Evolutionary conservation across 805 yeast species (phyloP).

Genomic region (Nakazawaea populi): DNA sequence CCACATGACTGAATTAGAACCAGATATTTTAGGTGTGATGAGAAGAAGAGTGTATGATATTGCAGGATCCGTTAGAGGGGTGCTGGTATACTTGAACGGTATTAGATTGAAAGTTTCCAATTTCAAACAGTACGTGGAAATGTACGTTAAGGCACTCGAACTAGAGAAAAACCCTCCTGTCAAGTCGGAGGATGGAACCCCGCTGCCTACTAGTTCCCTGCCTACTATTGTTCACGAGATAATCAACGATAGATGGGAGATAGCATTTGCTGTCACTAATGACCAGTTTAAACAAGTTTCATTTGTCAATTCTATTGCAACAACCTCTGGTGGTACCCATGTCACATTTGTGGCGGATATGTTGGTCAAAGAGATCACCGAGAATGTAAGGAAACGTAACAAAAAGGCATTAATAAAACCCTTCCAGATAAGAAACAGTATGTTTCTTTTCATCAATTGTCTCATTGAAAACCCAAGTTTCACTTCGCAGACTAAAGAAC

Average conservation of each 20-base stretch:
- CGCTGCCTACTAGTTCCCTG: slow-evolving; percentile 28
- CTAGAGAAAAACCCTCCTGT: slow-evolving; percentile 29
- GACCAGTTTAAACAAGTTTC: slow-evolving; percentile 95
- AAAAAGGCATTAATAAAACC: slow-evolving; percentile 72
- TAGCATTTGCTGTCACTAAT: slow-evolving; percentile 83
- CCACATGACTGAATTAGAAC: slow-evolving; percentile 79
- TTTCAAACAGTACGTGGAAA: slow-evolving; percentile 83
- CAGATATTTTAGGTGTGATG: slow-evolving; percentile 76
- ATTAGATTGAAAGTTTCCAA: slow-evolving; percentile 59
- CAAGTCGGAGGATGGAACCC: slow-evolving; percentile 13
- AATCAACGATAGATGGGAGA: slow-evolving; percentile 87
- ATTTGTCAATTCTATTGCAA: slow-evolving; percentile 95
- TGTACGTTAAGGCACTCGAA: slow-evolving; percentile 77
- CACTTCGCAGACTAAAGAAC: slow-evolving; percentile 96
- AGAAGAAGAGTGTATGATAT: slow-evolving; percentile 93
- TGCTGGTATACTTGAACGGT: slow-evolving; percentile 75
- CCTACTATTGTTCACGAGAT: slow-evolving; percentile 70
- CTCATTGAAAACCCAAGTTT: slow-evolving; percentile 94
- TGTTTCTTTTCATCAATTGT: slow-evolving; percentile 89
- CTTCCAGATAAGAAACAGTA: slow-evolving; percentile 81
- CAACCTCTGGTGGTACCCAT: slow-evolving; percentile 96
- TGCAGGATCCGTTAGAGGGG: slow-evolving; percentile 86
- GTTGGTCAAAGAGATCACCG: slow-evolving; percentile 71
- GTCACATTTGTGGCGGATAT: slow-evolving; percentile 83
- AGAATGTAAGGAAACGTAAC: slow-evolving; percentile 60